phyloP scores from a whole-genome alignment of 139 green algal genomes.

The Edaphochlamys debaryana region DNA sequence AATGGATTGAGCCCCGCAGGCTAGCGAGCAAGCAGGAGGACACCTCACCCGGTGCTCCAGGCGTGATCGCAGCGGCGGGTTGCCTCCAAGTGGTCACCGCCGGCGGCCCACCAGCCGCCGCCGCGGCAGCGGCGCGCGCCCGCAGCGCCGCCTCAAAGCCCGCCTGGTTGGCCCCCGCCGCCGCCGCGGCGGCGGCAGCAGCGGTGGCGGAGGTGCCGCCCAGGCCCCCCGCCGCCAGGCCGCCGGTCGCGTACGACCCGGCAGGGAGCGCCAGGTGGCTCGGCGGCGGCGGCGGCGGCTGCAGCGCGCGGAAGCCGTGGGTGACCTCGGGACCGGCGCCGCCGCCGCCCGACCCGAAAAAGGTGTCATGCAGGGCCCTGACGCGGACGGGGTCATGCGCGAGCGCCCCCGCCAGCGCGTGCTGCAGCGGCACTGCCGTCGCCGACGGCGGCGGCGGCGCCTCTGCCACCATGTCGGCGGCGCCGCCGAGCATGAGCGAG shows the following conservation, averaged over 20 bases:
- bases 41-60: conserved; percentile 24
- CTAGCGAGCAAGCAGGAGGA: too few species aligned
- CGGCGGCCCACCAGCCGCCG: background rate
- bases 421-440: conserved; percentile 57
- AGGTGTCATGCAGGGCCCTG: conserved; percentile 60
- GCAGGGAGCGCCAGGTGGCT: too few species aligned
- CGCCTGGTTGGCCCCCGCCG: too few species aligned
- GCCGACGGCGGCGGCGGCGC: too few species aligned
- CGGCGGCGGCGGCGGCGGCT: background rate
- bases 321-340: background rate
- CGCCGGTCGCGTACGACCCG: background rate
- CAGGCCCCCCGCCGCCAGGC: background rate
- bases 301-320: background rate
- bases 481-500: background rate
- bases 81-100: conserved; percentile 6
- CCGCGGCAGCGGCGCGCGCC: background rate
- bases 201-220: background rate
- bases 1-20: too few species aligned
- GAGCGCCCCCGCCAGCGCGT: conserved; percentile 69
- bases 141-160: background rate
- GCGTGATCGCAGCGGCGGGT: background rate
- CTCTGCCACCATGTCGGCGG: background rate
- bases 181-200: background rate
- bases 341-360: conserved; percentile 28
- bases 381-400: conserved; percentile 67